Percentiles rank a stretch among this genome's conserved stretches.
Conservation (phyloP, 495 filamentous ascomycete genomes). For the Penicillium verhagenii region DNA sequence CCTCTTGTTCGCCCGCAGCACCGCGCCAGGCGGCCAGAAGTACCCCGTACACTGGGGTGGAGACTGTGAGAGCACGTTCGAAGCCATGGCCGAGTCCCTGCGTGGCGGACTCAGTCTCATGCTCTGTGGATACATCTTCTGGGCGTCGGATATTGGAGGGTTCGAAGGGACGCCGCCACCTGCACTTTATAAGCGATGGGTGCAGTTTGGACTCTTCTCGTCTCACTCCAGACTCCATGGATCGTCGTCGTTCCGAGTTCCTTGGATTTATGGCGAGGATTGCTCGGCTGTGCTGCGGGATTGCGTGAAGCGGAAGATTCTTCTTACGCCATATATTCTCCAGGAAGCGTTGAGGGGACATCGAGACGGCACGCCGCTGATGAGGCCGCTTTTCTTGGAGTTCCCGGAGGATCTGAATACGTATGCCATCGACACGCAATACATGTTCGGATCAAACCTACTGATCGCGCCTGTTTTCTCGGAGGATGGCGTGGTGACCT, state of each 20-base stretch:
- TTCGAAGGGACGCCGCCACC: slow-evolving; percentile 68
- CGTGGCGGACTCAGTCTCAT: slow-evolving; percentile 67
- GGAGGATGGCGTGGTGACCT: slow-evolving; percentile 56
- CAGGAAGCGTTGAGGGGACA: slow-evolving; percentile 50
- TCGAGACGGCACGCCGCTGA: slow-evolving; percentile 49
- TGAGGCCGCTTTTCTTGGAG: slow-evolving; percentile 63
- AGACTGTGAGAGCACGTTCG: slow-evolving; percentile 70
- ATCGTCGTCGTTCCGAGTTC: slow-evolving; percentile 64
- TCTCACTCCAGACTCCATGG: slow-evolving; percentile 69
- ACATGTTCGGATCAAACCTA: slow-evolving; percentile 60
- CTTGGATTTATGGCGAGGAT: slow-evolving; percentile 68
- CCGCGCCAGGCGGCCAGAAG: slow-evolving; percentile 64
- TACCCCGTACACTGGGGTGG: slow-evolving; percentile 68
- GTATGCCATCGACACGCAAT: slow-evolving; percentile 65
- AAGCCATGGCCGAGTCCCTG: slow-evolving; percentile 71
- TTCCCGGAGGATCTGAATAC: slow-evolving; percentile 62
- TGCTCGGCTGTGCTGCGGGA: slow-evolving; percentile 56
- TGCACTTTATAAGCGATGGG: slow-evolving; percentile 75
- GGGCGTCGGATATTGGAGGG: slow-evolving; percentile 70
- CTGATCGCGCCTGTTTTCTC: slow-evolving; percentile 62
- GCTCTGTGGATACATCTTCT: slow-evolving; percentile 66
- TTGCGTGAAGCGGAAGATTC: slow-evolving; percentile 60
- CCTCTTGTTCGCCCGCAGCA: slow-evolving; percentile 66
- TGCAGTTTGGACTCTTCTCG: slow-evolving; percentile 68
- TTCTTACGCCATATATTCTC: slow-evolving; percentile 62